phyloP scores from a whole-genome alignment of 148 eudicot species.

The Rhododendron ferrugineum region DNA sequence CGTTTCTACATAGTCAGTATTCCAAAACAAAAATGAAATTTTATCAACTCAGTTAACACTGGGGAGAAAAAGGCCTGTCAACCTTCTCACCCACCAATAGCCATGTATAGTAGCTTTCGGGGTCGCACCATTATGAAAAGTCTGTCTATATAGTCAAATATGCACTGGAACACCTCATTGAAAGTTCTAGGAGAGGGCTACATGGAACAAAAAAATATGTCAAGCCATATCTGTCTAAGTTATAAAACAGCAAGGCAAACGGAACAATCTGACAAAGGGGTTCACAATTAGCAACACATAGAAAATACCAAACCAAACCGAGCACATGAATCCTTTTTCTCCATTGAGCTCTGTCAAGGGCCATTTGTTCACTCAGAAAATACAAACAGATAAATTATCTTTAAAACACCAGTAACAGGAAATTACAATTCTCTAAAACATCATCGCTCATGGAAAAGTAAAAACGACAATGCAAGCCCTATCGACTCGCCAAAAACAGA shows the following conservation, averaged over 20 bases:
- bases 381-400: not conserved
- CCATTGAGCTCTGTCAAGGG: no score
- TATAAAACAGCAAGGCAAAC: not conserved
- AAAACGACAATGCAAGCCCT: not conserved
- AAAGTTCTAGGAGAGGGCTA: slow-evolving; percentile 96
- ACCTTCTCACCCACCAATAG: slow-evolving; percentile 70
- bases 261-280: not conserved
- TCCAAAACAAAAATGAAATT: not conserved
- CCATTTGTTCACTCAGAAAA: not conserved
- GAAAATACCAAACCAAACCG: not conserved
- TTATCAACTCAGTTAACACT: not conserved
- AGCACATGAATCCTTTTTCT: no score
- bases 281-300: not conserved
- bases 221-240: not conserved
- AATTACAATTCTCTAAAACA: not conserved
- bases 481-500: not conserved
- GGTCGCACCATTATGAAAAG: slow-evolving; percentile 98
- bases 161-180: slow-evolving; percentile 84
- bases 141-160: slow-evolving; percentile 91
- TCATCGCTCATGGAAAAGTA: not conserved
- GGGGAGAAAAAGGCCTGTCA: slow-evolving; percentile 1
- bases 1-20: slow-evolving; percentile 9
- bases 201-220: slow-evolving; percentile 11
- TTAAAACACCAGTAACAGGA: not conserved
- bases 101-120: slow-evolving; percentile 88